Base-by-base conservation (phyloP, 257 asterid genomes). In the Phtheirospermum japonicum region DNA sequence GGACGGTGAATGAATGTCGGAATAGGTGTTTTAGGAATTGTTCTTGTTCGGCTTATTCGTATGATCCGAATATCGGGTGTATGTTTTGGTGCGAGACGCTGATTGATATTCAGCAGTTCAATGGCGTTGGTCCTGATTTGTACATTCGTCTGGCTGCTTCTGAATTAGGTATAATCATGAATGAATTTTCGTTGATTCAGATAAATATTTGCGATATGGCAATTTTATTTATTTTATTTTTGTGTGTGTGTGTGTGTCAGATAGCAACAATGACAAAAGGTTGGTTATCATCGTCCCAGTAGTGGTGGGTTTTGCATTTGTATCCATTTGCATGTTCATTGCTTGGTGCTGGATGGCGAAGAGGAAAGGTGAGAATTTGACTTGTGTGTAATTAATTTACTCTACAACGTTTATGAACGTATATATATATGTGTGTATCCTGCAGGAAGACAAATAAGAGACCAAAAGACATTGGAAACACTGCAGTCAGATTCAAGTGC, bases 141-240 rank as follows among this genome's bases (percentile, higher is more conserved):
- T 62, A 54, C 34, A 33, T 67, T 48, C 77, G 73, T 7, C 66
- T 73, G 13, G 65, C 73, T 8, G 40, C 52, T 67, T 73, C 73
- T 3, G 70, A 67, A 31, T 53, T 34, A 2, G 73, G 77, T 67
- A 23, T 23, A 23, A 23, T 23, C 28, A 23, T 3, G 3, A 23
- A 23, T 23, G 1, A 23, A 23, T 3, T 23, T 23, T 23, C 28
- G 3, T 23, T 23, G 1, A 3, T 23, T 23, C 3, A 23, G 28
- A 23, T 23, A 23, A 23, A 23, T 23, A 23, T 23, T 23, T 23
- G 1, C 1, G 28, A 23, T 3, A 23, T 23, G 28, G 28, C 1
- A 23, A 9, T 0, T 10, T 10, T 39, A 1, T 49, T 49, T 19
- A 3, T 19, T 51, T 51, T 23, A 1, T 23, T 23, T 23, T 23